phyloP scores from a whole-genome alignment of 1,284 basidiomycete species.

The Tylopilus sp. region DNA sequence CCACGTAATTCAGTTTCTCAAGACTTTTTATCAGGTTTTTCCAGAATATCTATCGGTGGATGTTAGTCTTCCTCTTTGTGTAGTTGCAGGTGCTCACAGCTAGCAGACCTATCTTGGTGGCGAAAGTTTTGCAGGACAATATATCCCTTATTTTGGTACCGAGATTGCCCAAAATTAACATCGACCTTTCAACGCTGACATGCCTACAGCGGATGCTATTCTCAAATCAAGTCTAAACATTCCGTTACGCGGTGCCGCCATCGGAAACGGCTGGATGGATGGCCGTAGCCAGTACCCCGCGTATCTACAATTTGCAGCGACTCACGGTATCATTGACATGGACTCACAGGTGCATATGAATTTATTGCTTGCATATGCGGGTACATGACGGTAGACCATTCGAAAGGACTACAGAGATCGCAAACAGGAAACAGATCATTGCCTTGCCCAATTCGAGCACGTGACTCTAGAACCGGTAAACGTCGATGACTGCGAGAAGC shows the following conservation, averaged over 20 bases:
- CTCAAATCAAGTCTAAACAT: conserved; percentile 58
- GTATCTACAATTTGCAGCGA: conserved; percentile 84
- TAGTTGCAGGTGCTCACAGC: conserved; percentile 10
- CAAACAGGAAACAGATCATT: conserved; percentile 62
- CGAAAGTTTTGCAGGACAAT: conserved; percentile 98
- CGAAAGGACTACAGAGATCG: conserved; percentile 59
- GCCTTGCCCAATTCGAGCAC: conserved; percentile 53
- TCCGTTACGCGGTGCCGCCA: conserved; percentile 78
- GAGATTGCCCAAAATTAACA: neutral
- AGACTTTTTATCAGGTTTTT: conserved; percentile 87
- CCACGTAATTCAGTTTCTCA: conserved; percentile 82
- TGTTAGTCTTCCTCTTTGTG: conserved; percentile 47
- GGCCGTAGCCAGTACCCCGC: conserved; percentile 84
- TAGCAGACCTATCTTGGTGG: conserved; percentile 85
- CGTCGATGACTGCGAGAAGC: conserved; percentile 59
- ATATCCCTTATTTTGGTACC: conserved; percentile 91
- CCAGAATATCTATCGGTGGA: conserved; percentile 85
- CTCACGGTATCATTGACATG: conserved; percentile 74
- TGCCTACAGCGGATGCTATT: conserved; percentile 67
- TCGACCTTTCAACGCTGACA: conserved; percentile 10
- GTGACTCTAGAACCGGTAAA: conserved; percentile 60
- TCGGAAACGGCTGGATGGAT: conserved; percentile 99
- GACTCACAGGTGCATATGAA: conserved; percentile 57
- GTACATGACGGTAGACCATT: neutral
- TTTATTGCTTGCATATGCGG: neutral